Base-by-base conservation (phyloP, 192 early-diverging fungal species). In the Coemansia sp. region DNA sequence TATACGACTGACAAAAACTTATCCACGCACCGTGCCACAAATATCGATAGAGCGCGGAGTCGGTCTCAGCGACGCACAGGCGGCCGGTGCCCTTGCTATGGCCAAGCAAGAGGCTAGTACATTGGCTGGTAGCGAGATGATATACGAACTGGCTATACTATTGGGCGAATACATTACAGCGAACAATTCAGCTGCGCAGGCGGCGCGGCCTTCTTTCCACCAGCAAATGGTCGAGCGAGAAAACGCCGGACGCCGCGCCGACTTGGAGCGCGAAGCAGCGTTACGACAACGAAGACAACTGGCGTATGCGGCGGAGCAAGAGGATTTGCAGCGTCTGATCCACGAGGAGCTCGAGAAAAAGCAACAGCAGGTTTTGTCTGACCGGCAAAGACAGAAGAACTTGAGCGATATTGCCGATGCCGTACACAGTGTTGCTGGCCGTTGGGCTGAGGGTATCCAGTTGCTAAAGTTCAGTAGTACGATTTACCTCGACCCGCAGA, bases 21-120 rank as follows among this genome's bases (percentile, higher is more conserved):
- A 92, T 69, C 91, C 91, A 4, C 83, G 81, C 37, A 78, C 76
- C 22, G 76, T 81, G 53, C 90, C 91, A 1, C 86, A 89, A 52
- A 45, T 89, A 16, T 69, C 76, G 15, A 44, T 91, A 10, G 78
- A 84, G 34, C 78, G 82, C 38, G 70, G 78, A 3, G 74, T 65
- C 35, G 89, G 89, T 5, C 73, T 92, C 4, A 78, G 81, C 35
- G 67, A 72, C 8, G 75, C 75, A 22, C 82, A 89, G 53, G 63
- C 84, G 15, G 77, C 80, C 22, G 77, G 82, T 38, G 73, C 89
- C 2, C 58, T 60, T 22, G 70, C 38, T 18, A 50, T 82, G 34
- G 58, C 87, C 2, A 72, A 70, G 40, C 50, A 32, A 4, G 64
- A 82, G 5, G 78, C 84, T 7, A 79, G 70, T 38, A 65, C 63